Percentiles rank a stretch among this genome's conserved stretches.
Evolutionary conservation across 768 basidiomycete genomes (phyloP).

Genomic region (Leccinum truebloodii): DNA sequence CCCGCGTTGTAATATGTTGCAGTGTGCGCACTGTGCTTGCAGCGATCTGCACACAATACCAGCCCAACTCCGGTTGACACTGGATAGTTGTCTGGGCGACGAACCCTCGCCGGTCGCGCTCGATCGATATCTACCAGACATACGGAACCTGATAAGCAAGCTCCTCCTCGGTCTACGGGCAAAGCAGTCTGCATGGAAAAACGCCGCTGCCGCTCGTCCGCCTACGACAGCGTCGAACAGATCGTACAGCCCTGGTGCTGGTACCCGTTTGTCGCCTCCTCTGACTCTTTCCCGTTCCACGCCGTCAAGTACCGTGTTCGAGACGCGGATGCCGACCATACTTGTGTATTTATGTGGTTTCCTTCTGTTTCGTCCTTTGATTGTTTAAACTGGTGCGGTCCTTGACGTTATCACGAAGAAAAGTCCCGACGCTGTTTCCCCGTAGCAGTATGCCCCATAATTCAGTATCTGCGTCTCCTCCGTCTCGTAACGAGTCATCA

Average conservation of each 20-base stretch:
- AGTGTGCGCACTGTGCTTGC: not conserved
- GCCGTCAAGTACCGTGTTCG: not conserved
- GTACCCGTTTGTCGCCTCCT: not conserved
- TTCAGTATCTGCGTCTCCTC: not conserved
- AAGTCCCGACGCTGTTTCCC: not conserved
- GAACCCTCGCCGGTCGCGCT: conserved; percentile 35
- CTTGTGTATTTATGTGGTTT: not conserved
- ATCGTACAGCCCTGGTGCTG: not conserved
- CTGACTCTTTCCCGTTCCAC: conserved; percentile 1
- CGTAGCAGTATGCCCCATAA: not conserved
- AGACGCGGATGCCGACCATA: not conserved
- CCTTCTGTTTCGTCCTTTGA: not conserved
- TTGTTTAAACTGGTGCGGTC: not conserved
- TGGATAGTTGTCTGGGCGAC: conserved; percentile 49
- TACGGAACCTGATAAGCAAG: too few species aligned
- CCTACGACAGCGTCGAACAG: conserved; percentile 6
- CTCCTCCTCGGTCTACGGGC: too few species aligned
- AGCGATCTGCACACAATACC: conserved; percentile 44
- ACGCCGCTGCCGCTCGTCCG: conserved; percentile 11
- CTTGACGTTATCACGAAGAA: not conserved
- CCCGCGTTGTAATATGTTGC: not conserved
- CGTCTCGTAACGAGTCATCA: not conserved
- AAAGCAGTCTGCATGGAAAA: conserved; percentile 29
- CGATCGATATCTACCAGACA: conserved; percentile 38
- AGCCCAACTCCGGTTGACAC: conserved; percentile 37